Percentiles rank a stretch among this genome's conserved stretches.
phyloP scores from a whole-genome alignment of 2,329 filamentous ascomycete genomes.

The Pseudogymnoascus sp. region DNA sequence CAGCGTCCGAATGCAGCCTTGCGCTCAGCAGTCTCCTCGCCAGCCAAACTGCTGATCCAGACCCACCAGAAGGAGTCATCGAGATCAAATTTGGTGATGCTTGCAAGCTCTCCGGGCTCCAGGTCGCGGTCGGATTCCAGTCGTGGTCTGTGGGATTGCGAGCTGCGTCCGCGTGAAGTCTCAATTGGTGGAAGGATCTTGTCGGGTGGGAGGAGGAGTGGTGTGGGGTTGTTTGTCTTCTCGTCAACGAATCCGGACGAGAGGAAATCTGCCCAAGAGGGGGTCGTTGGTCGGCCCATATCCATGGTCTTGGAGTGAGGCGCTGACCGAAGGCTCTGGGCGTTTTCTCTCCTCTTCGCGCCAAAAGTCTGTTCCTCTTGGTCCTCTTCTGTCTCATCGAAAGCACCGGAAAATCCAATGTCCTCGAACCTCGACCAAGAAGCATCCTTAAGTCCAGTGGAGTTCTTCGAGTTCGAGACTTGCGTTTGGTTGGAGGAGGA shows the following conservation, averaged over 20 bases:
- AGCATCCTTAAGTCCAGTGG: constrained; percentile 68
- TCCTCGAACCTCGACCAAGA: constrained; percentile 98
- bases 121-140: constrained; percentile 61
- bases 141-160: constrained; percentile 71
- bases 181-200: constrained; percentile 84
- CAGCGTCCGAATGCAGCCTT: constrained; percentile 94
- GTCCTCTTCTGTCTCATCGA: constrained; percentile 64
- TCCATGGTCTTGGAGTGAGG: constrained; percentile 60
- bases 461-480: constrained; percentile 60
- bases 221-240: constrained; percentile 51
- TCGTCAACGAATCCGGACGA: constrained; percentile 86
- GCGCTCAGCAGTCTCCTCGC: constrained; percentile 74
- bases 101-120: constrained; percentile 89
- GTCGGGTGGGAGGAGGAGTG: constrained; percentile 78
- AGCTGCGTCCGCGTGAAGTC: constrained; percentile 67
- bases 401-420: constrained; percentile 72
- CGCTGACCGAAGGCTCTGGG: constrained; percentile 52
- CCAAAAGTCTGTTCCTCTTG: constrained; percentile 38
- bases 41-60: constrained; percentile 94
- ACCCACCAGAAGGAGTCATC: constrained; percentile 99
- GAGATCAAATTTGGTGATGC: constrained; percentile 74
- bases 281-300: constrained; percentile 77
- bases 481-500: constrained; percentile 82
- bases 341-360: constrained; percentile 29
- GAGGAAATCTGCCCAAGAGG: constrained; percentile 73